Evolutionary conservation across 768 basidiomycete genomes (phyloP), one percentile per base, ranked within the genome.

Genomic region (Galerina marginata): DNA sequence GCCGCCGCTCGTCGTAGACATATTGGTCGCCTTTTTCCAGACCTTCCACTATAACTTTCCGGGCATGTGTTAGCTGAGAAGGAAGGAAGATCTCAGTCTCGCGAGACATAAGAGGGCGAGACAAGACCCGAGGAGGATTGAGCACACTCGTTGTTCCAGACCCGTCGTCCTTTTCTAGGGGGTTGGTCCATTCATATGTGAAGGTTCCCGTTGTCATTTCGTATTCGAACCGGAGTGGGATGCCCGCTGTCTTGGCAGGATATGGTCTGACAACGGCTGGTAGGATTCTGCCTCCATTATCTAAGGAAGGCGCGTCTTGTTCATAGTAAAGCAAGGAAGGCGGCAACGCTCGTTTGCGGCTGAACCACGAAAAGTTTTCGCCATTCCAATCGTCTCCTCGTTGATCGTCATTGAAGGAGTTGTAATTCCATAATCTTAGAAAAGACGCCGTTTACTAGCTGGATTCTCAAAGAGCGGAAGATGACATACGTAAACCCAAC

Each of bases 351-450:
- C 89, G 85, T 38, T 72, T 75, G 44, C 78, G 76, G 67, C 87
- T 87, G 82, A 94, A 98, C 93, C 93, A 97, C 1, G 93, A 95
- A 71, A 99, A 98, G 76, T 96, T 97, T 74, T 99, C 96, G 54
- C 92, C 93, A 67, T 96, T 96, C 96, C 96, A 97, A 71, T 88
- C 75, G 71, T 98, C 96, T 14, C 96, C 96, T 25, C 74, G 67
- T 15, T 73, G 66, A 71, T 98, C 95, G 40, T 83, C 81, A 74
- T 98, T 99, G 53, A 82, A 78, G 0, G 96, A 91, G 68, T 98
- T 97, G 72, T 97, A 98, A 60, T 92, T 94, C 96, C 96, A 98
- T 6, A 98, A 75, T 2, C 95, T 97, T 53, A 20, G 20, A 37
- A 37, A 36, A 47, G 10, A 54, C 20, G 20, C 47, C 16, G 37